phyloP scores from a whole-genome alignment of 257 asterid genomes.

The Parsonsia alboflavescens region DNA sequence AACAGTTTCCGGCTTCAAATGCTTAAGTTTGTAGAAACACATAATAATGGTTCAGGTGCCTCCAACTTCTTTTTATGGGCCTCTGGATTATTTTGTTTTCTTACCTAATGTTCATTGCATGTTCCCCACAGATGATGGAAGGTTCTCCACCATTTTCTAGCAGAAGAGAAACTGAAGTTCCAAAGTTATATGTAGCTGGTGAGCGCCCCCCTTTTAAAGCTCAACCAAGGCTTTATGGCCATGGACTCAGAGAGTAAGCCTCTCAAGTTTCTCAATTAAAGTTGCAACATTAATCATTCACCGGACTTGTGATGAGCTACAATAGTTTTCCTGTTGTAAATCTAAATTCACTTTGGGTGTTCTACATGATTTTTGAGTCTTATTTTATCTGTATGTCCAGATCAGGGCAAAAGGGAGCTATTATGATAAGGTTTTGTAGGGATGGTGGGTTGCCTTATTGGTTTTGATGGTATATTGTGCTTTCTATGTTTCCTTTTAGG shows the following conservation, averaged over 20 bases:
- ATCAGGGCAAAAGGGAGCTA: neutral
- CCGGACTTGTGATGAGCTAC: neutral
- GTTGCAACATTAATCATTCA: neutral
- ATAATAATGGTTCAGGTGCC: neutral
- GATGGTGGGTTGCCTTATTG: neutral
- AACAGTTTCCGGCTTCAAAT: neutral
- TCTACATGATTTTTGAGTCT: neutral
- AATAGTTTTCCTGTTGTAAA: neutral
- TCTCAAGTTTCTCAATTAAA: neutral
- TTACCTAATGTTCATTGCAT: neutral
- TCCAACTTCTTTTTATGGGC: too few relatives aligned
- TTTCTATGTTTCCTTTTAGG: neutral
- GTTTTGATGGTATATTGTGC: neutral
- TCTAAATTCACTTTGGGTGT: neutral
- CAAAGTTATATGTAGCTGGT: conserved; percentile 63
- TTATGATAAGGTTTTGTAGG: neutral
- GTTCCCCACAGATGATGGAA: conserved; percentile 67
- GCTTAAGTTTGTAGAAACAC: neutral
- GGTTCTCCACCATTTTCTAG: conserved; percentile 62
- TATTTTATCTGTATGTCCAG: neutral
- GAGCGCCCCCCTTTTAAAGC: conserved; percentile 86
- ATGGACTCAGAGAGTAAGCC: conserved; percentile 71
- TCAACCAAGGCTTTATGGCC: conserved; percentile 51
- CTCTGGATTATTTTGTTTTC: neutral
- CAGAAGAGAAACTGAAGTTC: conserved; percentile 59